Percentiles rank a stretch among this genome's conserved stretches.
phyloP scores from a whole-genome alignment of 768 basidiomycete species.

The Suillus ampliporus region DNA sequence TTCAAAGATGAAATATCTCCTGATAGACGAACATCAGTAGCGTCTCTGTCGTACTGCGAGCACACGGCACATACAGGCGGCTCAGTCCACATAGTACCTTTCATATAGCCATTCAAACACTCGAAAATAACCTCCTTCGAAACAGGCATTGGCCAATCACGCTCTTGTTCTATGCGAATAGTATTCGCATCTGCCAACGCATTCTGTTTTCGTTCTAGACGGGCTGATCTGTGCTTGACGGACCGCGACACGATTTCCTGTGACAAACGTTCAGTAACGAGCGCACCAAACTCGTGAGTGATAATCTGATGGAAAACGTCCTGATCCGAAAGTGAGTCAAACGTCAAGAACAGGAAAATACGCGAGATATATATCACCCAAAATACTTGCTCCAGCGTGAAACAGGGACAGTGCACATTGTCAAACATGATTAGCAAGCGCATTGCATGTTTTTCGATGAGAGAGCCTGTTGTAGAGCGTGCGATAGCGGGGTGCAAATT shows the following conservation, averaged over 20 bases:
- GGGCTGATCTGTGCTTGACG: not conserved
- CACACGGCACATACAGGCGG: constrained; percentile 5
- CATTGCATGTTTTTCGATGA: not conserved
- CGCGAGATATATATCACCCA: not conserved
- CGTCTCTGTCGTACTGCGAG: not conserved
- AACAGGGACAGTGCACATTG: not conserved
- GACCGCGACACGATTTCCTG: not conserved
- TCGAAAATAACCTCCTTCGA: not conserved
- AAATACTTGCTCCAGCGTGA: not conserved
- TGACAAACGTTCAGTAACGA: not conserved
- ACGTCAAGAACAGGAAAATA: not conserved
- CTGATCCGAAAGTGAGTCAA: too few relatives aligned
- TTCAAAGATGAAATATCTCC: not conserved
- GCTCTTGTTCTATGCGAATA: too few relatives aligned
- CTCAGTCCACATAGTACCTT: not conserved
- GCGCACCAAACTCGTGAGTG: not conserved
- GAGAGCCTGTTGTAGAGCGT: not conserved
- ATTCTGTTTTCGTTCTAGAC: not conserved
- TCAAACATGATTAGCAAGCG: not conserved
- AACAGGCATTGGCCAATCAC: too few relatives aligned
- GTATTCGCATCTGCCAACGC: not conserved
- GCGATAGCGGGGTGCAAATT: not conserved
- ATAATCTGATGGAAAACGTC: not conserved
- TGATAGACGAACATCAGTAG: not conserved
- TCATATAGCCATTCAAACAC: constrained; percentile 3